Evolutionary conservation across 192 early-diverging fungal species (phyloP).

Genomic region (Diversispora eburnea): DNA sequence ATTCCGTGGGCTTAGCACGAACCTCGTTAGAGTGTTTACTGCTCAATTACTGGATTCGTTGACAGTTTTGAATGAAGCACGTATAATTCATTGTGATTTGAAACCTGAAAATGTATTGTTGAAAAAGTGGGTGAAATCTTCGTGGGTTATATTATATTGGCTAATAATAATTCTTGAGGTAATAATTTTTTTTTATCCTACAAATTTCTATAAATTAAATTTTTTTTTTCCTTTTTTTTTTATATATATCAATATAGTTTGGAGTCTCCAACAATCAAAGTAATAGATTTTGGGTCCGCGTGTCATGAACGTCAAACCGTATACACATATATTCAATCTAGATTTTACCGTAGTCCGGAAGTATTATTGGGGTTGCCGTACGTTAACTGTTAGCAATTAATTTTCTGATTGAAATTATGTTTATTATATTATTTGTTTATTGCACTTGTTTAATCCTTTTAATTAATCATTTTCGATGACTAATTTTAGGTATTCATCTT

Average conservation of each 20-base stretch:
- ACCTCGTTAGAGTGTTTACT: conserved; percentile 89
- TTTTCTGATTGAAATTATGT: neutral
- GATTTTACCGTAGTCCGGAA: conserved; percentile 96
- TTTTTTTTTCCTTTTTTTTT: neutral
- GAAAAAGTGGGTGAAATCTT: conserved; percentile 60
- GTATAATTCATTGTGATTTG: conserved; percentile 96
- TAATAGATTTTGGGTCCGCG: conserved; percentile 99
- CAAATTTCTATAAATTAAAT: neutral
- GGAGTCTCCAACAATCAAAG: conserved; percentile 90
- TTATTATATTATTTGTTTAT: neutral
- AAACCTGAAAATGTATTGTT: conserved; percentile 98
- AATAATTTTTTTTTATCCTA: neutral
- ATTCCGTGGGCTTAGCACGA: conserved; percentile 90
- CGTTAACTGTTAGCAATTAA: neutral
- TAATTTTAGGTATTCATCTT: conserved; percentile 64
- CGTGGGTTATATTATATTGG: conserved; percentile 7
- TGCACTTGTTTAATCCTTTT: neutral
- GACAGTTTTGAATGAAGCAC: conserved; percentile 77
- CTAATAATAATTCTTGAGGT: neutral
- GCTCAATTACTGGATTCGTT: conserved; percentile 92
- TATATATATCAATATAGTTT: conserved; percentile 45
- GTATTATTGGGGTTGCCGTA: conserved; percentile 86
- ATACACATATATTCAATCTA: conserved; percentile 97
- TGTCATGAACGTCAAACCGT: conserved; percentile 92
- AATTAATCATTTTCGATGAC: neutral